These are phyloP conservation scores for Claviceps sp. DNA, from an alignment of 2,329 filamentous ascomycete species.

Conservation along the genomic window DNA sequence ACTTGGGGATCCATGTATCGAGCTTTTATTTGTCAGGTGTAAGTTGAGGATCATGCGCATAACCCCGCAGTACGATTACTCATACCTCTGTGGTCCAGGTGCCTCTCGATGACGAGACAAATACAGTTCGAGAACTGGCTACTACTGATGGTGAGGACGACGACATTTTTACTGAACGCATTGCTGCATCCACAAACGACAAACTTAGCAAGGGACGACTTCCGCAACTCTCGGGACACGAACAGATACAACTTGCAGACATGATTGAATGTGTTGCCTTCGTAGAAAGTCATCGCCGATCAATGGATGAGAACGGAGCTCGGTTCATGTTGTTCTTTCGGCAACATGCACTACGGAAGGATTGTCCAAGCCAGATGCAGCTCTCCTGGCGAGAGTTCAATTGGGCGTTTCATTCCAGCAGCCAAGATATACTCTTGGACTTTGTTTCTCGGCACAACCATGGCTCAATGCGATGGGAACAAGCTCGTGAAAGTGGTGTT, in stretches of 20 bases:
- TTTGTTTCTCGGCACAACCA: slow-evolving; percentile 71
- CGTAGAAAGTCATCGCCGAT: slow-evolving; percentile 75
- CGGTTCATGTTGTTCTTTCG: slow-evolving; percentile 81
- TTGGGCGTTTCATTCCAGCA: slow-evolving; percentile 73
- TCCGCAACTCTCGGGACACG: slow-evolving; percentile 67
- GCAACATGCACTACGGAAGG: slow-evolving; percentile 60
- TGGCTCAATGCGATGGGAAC: slow-evolving; percentile 67
- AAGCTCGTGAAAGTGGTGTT: slow-evolving; percentile 74
- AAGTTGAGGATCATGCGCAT: background rate
- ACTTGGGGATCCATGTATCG: slow-evolving; percentile 44
- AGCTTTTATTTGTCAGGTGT: slow-evolving; percentile 2
- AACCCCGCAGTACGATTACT: background rate
- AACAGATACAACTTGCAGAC: slow-evolving; percentile 75
- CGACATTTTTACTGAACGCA: slow-evolving; percentile 53
- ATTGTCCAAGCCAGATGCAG: slow-evolving; percentile 47
- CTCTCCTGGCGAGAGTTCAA: slow-evolving; percentile 70
- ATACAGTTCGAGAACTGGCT: slow-evolving; percentile 23
- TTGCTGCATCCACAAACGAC: slow-evolving; percentile 58
- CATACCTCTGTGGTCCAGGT: background rate
- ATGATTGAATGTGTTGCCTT: slow-evolving; percentile 74
- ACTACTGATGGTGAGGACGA: slow-evolving; percentile 32
- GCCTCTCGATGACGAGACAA: slow-evolving; percentile 4
- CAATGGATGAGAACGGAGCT: slow-evolving; percentile 80
- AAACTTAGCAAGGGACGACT: slow-evolving; percentile 63
- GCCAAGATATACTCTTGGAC: slow-evolving; percentile 81